These are phyloP conservation scores for Areca catechu DNA, from an alignment of 176 grass and related monocot species.

Conservation along the genomic window DNA sequence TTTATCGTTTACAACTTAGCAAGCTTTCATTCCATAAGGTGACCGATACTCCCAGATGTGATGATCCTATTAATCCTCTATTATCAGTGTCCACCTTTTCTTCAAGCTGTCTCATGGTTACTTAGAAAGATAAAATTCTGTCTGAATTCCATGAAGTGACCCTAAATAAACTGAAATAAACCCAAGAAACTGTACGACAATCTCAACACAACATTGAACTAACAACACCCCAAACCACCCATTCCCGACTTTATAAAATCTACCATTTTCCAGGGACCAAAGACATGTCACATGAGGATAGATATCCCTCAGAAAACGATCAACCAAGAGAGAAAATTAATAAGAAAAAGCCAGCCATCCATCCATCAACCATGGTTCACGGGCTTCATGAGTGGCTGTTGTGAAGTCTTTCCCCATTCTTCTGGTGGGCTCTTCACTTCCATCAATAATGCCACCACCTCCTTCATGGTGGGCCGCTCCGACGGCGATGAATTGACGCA, in stretches of 20 bases:
- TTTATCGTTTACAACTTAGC: too few species aligned
- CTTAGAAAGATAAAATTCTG: not conserved
- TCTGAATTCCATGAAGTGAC: not conserved
- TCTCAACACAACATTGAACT: too few species aligned
- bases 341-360: not conserved
- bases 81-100: too few species aligned
- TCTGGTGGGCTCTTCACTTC: conserved; percentile 90
- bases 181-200: not conserved
- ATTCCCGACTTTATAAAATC: too few species aligned
- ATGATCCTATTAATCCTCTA: too few species aligned
- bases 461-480: conserved; percentile 94
- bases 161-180: not conserved
- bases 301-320: too few species aligned
- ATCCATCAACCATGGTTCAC: conserved; percentile 17
- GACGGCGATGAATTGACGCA: conserved; percentile 66
- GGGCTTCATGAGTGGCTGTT: conserved; percentile 72
- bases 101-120: too few species aligned
- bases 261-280: too few species aligned
- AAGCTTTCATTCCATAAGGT: too few species aligned
- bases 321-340: not conserved
- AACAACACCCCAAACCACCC: too few species aligned
- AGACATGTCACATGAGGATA: too few species aligned
- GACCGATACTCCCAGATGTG: too few species aligned
- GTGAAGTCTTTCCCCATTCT: conserved; percentile 88
- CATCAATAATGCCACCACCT: conserved; percentile 86